Evolutionary conservation across 495 filamentous ascomycete genomes (phyloP).

Genomic region (Trichocladium antarcticum): DNA sequence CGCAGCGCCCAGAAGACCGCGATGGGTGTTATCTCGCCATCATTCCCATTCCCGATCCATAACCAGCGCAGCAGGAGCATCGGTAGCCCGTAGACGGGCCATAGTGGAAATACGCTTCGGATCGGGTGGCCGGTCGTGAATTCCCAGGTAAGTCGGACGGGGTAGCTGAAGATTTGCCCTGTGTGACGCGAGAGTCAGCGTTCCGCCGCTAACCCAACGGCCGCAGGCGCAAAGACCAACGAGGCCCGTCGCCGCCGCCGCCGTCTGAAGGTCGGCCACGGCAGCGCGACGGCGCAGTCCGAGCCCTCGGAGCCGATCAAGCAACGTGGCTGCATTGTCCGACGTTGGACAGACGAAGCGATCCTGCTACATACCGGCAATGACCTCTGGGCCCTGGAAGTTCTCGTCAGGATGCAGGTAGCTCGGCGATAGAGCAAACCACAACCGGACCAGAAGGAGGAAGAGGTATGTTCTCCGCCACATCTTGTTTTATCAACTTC

Average conservation of each 20-base stretch:
- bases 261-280: not conserved
- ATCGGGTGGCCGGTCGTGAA: slow-evolving; percentile 78
- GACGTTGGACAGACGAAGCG: not conserved
- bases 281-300: not conserved
- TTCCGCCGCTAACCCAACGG: not conserved
- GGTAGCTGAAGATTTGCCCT: slow-evolving; percentile 87
- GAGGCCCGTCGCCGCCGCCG: not conserved
- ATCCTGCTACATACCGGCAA: slow-evolving; percentile 63
- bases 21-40: slow-evolving; percentile 51
- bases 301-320: not conserved
- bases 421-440: slow-evolving; percentile 87
- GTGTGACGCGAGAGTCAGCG: slow-evolving; percentile 5
- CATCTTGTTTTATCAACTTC: slow-evolving; percentile 41
- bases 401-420: slow-evolving; percentile 98
- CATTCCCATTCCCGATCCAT: slow-evolving; percentile 51
- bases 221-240: not conserved
- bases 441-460: slow-evolving; percentile 74
- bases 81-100: slow-evolving; percentile 83
- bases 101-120: slow-evolving; percentile 91
- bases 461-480: slow-evolving; percentile 85
- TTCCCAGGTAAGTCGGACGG: slow-evolving; percentile 82
- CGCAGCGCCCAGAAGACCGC: slow-evolving; percentile 82
- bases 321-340: not conserved
- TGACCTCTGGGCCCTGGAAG: slow-evolving; percentile 95
- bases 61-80: slow-evolving; percentile 87